phyloP scores from a whole-genome alignment of 2,329 filamentous ascomycete genomes.

The Blastomyces emzantsi region DNA sequence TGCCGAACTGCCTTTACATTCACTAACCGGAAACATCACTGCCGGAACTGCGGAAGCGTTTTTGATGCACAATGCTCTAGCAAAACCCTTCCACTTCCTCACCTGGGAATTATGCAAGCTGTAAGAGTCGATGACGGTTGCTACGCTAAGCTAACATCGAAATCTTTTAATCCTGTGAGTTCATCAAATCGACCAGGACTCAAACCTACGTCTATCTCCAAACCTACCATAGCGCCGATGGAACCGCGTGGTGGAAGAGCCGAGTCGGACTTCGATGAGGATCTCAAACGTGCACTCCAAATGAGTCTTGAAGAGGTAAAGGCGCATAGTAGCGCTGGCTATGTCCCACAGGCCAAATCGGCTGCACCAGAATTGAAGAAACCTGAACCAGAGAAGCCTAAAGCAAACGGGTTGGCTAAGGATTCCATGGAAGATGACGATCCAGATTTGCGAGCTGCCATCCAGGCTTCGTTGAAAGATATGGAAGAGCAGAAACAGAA shows the following conservation, averaged over 20 bases:
- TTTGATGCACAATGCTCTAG: constrained; percentile 93
- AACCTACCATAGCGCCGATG: constrained; percentile 64
- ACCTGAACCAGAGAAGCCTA: constrained; percentile 32
- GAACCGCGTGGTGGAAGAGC: constrained; percentile 82
- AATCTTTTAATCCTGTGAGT: constrained; percentile 39
- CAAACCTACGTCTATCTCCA: constrained; percentile 47
- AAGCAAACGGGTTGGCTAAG: constrained; percentile 33
- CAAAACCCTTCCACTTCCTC: constrained; percentile 79
- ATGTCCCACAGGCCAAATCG: constrained; percentile 55
- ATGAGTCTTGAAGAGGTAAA: constrained; percentile 96
- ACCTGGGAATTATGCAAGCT: constrained; percentile 82
- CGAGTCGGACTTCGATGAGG: constrained; percentile 88
- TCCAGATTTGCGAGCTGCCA: constrained; percentile 84
- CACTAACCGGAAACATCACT: constrained; percentile 97
- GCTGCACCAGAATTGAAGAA: constrained; percentile 18
- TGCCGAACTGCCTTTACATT: constrained; percentile 94
- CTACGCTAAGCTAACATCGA: constrained; percentile 78
- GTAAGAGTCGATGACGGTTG: constrained; percentile 96
- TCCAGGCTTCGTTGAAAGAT: constrained; percentile 86
- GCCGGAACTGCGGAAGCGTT: constrained; percentile 93
- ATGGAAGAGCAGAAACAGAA: constrained; percentile 98
- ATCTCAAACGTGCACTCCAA: constrained; percentile 82
- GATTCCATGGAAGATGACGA: constrained; percentile 68
- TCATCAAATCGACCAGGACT: constrained; percentile 34
- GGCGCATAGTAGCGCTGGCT: constrained; percentile 59